Conservation (phyloP, 208 protist species). For the Acanthamoeba triangularis region DNA sequence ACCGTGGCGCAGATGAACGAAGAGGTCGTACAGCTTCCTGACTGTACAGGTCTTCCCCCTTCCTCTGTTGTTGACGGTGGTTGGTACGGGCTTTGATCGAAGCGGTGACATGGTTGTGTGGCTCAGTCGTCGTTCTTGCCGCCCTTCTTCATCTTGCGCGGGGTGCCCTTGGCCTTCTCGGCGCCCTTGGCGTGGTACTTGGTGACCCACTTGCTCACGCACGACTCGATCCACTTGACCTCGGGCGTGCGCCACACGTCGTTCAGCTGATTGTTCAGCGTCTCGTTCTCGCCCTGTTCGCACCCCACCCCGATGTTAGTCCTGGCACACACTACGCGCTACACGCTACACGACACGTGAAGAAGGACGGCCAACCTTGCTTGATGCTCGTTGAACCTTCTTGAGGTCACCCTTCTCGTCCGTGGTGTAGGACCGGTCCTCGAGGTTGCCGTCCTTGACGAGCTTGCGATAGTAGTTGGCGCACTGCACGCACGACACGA, state of each 20-base stretch:
- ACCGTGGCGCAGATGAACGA: too few relatives aligned
- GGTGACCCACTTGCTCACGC: background rate
- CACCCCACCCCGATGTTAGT: too few relatives aligned
- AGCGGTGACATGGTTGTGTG: too few relatives aligned
- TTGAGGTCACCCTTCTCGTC: constrained; percentile 63
- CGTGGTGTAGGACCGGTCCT: constrained; percentile 30
- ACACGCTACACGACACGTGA: background rate
- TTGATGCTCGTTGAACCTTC: constrained; percentile 38
- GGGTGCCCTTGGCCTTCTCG: constrained; percentile 42
- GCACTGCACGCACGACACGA: constrained; percentile 3
- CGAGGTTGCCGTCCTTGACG: constrained; percentile 25
- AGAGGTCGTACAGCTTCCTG: too few relatives aligned
- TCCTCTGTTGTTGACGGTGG: too few relatives aligned
- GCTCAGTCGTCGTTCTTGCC: too few relatives aligned
- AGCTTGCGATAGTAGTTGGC: constrained; percentile 73
- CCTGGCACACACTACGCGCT: too few relatives aligned
- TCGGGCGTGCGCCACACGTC: constrained; percentile 45
- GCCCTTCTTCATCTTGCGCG: constrained; percentile 16
- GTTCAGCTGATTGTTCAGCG: constrained; percentile 58
- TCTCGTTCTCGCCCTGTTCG: constrained; percentile 42
- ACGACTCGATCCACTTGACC: constrained; percentile 53
- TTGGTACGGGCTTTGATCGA: too few relatives aligned
- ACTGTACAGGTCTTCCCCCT: too few relatives aligned
- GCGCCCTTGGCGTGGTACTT: constrained; percentile 52
- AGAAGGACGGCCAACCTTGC: background rate